Conservation (phyloP, 73 alveolate species). For the Tetrahymena malaccensis region DNA sequence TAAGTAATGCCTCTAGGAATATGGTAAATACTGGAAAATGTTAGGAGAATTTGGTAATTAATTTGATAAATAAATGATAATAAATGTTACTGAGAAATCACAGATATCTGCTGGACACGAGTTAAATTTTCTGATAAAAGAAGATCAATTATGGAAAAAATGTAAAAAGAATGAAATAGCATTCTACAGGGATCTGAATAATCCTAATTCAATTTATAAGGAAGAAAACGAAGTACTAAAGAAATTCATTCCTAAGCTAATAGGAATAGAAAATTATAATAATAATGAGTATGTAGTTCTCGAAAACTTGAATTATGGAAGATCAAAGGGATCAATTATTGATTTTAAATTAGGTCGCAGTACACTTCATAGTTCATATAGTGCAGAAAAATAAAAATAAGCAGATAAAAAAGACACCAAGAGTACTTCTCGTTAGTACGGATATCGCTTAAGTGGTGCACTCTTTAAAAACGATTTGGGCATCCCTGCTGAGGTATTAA, state of each 20-base stretch:
- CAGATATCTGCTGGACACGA: background rate
- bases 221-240: slow-evolving; percentile 9
- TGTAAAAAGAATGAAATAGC: slow-evolving; percentile 1
- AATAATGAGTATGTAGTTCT: background rate
- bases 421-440: background rate
- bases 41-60: background rate
- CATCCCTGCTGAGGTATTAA: background rate
- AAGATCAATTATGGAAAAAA: background rate
- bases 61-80: background rate
- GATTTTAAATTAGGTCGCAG: slow-evolving; percentile 26
- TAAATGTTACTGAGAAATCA: background rate
- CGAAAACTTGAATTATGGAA: slow-evolving; percentile 19
- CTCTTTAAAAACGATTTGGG: background rate
- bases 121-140: background rate
- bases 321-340: slow-evolving; percentile 4
- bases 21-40: slow-evolving; percentile 12
- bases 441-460: background rate
- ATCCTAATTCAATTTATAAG: background rate
- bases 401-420: background rate
- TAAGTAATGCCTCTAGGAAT: background rate
- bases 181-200: background rate
- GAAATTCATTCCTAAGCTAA: slow-evolving; percentile 3
- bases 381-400: background rate
- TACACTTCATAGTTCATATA: background rate
- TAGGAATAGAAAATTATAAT: background rate